Evolutionary conservation across 371 early-diverging fungal genomes (phyloP).

Genomic region (Lichtheimia hyalospora): DNA sequence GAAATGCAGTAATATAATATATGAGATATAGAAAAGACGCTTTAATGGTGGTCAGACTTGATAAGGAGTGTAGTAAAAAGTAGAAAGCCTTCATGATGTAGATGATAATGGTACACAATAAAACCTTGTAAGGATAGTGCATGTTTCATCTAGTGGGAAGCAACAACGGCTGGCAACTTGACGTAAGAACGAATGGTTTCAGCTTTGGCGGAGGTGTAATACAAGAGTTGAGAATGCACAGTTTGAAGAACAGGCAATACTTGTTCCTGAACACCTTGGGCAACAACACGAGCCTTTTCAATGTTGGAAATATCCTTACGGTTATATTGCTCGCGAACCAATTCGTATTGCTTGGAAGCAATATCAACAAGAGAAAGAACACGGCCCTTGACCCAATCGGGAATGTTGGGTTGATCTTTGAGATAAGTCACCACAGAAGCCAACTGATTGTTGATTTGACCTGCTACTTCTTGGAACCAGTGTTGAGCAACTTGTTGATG

Average conservation of each 20-base stretch:
- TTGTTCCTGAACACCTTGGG: constrained; percentile 49
- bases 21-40: no score
- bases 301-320: constrained; percentile 47
- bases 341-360: constrained; percentile 43
- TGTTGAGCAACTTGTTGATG: constrained; percentile 13
- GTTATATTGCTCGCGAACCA: constrained; percentile 39
- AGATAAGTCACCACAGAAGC: constrained; percentile 33
- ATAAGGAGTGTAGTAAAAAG: no score
- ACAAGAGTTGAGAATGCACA: constrained; percentile 34
- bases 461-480: constrained; percentile 21
- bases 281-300: constrained; percentile 54
- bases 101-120: no score
- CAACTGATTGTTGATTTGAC: constrained; percentile 30
- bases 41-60: no score
- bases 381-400: constrained; percentile 49
- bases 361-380: constrained; percentile 38
- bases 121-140: not conserved
- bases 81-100: no score
- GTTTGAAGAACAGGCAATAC: constrained; percentile 54
- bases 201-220: constrained; percentile 24
- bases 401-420: constrained; percentile 44
- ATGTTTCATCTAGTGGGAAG: not conserved
- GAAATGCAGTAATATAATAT: no score
- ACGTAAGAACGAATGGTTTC: constrained; percentile 28
- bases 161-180: constrained; percentile 1